Evolutionary conservation across 2,329 filamentous ascomycete genomes (phyloP), one percentile per base, ranked within the genome.

Genomic region (Cladosporium oxysporum): DNA sequence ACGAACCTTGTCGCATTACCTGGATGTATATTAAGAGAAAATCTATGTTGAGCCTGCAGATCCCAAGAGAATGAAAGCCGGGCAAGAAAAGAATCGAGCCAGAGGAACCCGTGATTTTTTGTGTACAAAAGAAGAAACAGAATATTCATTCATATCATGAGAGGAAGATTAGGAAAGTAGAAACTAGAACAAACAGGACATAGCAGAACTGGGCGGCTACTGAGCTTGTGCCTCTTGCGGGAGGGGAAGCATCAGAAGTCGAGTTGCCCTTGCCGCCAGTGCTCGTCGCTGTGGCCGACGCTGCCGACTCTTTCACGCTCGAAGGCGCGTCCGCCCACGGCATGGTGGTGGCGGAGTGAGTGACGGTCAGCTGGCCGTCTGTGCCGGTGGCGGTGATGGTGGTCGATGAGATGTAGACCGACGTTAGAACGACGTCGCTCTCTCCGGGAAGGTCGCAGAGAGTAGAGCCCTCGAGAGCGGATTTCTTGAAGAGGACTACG

Each of bases 401-500:
- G 8, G 50, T 63, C 10, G 50, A 55, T 5, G 44, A 37, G 26
- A 63, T 31, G 50, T 63, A 63, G 50, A 57, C 37, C 23, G 23
- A n/a, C 3, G 33, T 35, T 14, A 63, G 23, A 5, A 8, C 61
- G 14, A 63, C 61, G 33, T 63, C 50, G 50, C 61, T 63, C 16
- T 12, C 61, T 41, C 61, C 61, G 28, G 41, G 21, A 26, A 63
- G 16, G 8, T 35, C 72, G 57, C 74, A 76, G 16, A 75, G 67
- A 3, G 69, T 67, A 33, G 73, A 74, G 47, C 68, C 66, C 4
- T 58, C 31, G 28, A 76, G 62, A 26, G 69, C 66, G 12, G 69
- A 26, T 11, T 64, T 70, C 3, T 76, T 70, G 65, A 75, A 76
- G 37, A 76, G 72, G 29, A 78, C 69, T 41, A 76, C 75, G 11